Evolutionary conservation across 306 rosid genomes (phyloP).

Genomic region (Macrotyloma uniflorum): DNA sequence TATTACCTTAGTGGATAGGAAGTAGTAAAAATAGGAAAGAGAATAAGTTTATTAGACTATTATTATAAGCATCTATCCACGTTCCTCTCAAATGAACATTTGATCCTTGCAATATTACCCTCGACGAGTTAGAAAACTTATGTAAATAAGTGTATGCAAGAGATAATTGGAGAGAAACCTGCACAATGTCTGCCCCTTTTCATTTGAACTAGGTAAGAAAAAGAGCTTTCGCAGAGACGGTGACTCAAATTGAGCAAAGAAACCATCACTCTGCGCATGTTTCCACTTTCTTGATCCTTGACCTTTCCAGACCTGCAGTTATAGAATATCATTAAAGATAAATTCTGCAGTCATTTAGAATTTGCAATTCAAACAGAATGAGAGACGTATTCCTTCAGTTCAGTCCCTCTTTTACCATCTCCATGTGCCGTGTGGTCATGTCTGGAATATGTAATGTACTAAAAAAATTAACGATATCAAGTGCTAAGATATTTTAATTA

Average conservation of each 20-base stretch:
- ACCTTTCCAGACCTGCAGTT: conserved; percentile 95
- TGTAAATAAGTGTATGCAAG: conserved; percentile 10
- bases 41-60: neutral
- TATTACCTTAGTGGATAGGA: neutral
- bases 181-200: conserved; percentile 87
- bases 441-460: neutral
- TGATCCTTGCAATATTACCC: neutral
- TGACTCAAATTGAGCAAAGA: conserved; percentile 90
- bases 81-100: neutral
- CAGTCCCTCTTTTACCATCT: neutral
- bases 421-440: neutral
- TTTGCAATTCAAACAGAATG: conserved; percentile 25
- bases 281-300: conserved; percentile 97
- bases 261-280: conserved; percentile 89
- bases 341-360: neutral
- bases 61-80: neutral
- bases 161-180: conserved; percentile 61
- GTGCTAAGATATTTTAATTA: neutral
- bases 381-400: neutral
- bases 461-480: neutral
- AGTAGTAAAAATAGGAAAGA: neutral
- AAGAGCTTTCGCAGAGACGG: conserved; percentile 76
- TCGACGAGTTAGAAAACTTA: neutral
- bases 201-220: conserved; percentile 85
- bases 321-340: conserved; percentile 20